A percentile compares a stretch with the other conserved stretches of the same genome.
Evolutionary conservation across 2,329 filamentous ascomycete genomes (phyloP).

Genomic region (Simplicillium aogashimaense): DNA sequence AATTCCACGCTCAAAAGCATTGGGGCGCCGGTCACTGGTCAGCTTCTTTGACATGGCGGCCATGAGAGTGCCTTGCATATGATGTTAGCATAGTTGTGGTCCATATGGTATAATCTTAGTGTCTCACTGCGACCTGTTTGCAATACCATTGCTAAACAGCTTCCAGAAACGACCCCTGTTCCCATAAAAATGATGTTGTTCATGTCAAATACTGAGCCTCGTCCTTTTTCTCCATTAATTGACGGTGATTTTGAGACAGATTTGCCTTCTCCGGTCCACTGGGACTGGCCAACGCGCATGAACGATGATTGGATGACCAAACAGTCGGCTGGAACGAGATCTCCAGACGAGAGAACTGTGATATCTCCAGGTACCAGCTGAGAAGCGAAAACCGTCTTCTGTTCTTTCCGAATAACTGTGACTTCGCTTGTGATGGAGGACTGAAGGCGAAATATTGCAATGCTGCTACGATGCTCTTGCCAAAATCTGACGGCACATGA

Average conservation of each 20-base stretch:
- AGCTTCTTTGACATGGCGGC: constrained; percentile 16
- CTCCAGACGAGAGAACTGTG: constrained; percentile 11
- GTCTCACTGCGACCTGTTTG: constrained; percentile 9
- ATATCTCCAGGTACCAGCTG: constrained; percentile 16
- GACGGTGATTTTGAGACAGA: constrained; percentile 13
- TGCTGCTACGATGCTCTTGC: constrained; percentile 16
- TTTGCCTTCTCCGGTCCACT: constrained; percentile 18
- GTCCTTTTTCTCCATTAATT: constrained; percentile 9
- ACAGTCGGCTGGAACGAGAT: constrained; percentile 17
- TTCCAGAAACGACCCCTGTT: constrained; percentile 17
- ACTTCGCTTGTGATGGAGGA: constrained; percentile 13
- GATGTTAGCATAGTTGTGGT: neutral
- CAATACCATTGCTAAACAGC: constrained; percentile 14
- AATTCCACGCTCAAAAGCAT: constrained; percentile 18
- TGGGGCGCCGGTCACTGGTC: constrained; percentile 12
- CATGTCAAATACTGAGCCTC: constrained; percentile 13
- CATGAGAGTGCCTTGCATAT: constrained; percentile 12
- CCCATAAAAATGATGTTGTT: constrained; percentile 17
- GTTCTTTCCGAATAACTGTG: constrained; percentile 10
- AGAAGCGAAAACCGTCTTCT: constrained; percentile 6
- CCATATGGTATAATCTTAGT: neutral
- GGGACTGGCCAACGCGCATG: constrained; percentile 17
- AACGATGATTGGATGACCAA: constrained; percentile 16
- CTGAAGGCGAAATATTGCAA: constrained; percentile 15
- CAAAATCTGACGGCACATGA: constrained; percentile 17